A percentile compares a stretch with the other conserved stretches of the same genome.
phyloP scores from a whole-genome alignment of 1,284 basidiomycete species.

The Laetiporus sulphureus region DNA sequence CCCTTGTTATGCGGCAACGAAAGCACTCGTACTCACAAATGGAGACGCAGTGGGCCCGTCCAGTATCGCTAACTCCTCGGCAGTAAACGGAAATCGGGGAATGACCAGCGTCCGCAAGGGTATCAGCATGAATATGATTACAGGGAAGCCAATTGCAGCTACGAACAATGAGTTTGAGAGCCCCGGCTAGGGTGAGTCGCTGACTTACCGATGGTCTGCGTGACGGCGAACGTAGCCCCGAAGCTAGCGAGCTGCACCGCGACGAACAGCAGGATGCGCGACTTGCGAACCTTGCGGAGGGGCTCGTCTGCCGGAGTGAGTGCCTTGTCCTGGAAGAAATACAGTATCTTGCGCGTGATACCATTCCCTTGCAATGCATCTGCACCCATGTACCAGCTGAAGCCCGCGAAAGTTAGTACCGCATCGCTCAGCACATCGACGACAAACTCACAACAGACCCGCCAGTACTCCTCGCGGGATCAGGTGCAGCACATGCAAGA shows the following conservation, averaged over 20 bases:
- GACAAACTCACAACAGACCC: constrained; percentile 57
- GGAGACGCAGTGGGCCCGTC: constrained; percentile 85
- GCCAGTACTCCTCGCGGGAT: constrained; percentile 74
- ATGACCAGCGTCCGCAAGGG: constrained; percentile 74
- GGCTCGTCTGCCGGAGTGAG: constrained; percentile 64
- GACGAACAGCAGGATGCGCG: constrained; percentile 74
- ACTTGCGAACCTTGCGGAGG: constrained; percentile 67
- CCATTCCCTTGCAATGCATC: constrained; percentile 80
- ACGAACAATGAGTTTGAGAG: not conserved
- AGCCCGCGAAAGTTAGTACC: constrained; percentile 4
- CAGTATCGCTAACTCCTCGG: constrained; percentile 76
- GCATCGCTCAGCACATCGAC: constrained; percentile 15
- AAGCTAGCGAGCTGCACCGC: constrained; percentile 82
- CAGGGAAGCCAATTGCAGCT: constrained; percentile 89
- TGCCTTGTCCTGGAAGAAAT: constrained; percentile 70
- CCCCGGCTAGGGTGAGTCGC: not conserved
- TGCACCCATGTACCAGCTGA: constrained; percentile 86
- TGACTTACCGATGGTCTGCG: constrained; percentile 78
- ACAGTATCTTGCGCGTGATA: constrained; percentile 80
- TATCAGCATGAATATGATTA: constrained; percentile 86
- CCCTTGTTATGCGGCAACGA: too few species aligned
- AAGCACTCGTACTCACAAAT: constrained; percentile 49
- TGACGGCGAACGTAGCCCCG: constrained; percentile 86
- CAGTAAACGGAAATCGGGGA: constrained; percentile 73
- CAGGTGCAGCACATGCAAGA: constrained; percentile 72